Percentiles rank a stretch among this genome's conserved stretches.
Evolutionary conservation across 768 basidiomycete species (phyloP).

Genomic region (Tulasnella sp.): DNA sequence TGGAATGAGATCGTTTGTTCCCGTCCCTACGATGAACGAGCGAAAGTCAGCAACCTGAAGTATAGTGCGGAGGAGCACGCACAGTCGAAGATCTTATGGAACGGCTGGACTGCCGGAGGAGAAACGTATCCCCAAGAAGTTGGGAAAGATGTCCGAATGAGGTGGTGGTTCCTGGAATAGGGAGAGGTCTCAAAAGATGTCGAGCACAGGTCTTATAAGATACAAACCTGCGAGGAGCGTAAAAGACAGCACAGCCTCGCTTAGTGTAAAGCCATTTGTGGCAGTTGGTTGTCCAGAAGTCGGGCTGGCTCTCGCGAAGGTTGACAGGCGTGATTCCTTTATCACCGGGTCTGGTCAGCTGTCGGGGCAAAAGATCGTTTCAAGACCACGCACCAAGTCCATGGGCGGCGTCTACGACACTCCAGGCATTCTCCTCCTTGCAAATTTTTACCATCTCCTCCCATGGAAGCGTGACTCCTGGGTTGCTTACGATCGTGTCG

Average conservation of each 20-base stretch:
- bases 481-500: conserved; percentile 66
- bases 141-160: conserved; percentile 63
- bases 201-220: background rate
- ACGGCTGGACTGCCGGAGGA: conserved; percentile 45
- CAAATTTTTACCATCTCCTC: conserved; percentile 67
- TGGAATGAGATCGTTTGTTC: conserved; percentile 61
- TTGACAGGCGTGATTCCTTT: conserved; percentile 61
- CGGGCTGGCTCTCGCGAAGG: conserved; percentile 58
- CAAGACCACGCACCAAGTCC: conserved; percentile 52
- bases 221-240: conserved; percentile 65
- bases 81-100: conserved; percentile 36
- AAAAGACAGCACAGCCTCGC: conserved; percentile 68
- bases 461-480: conserved; percentile 72
- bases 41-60: conserved; percentile 12
- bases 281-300: conserved; percentile 85
- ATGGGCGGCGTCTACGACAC: conserved; percentile 80
- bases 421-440: conserved; percentile 62
- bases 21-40: conserved; percentile 55
- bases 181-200: background rate
- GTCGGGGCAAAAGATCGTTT: background rate
- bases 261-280: conserved; percentile 85
- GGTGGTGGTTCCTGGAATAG: conserved; percentile 59
- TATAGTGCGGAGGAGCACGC: background rate
- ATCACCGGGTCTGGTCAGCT: background rate
- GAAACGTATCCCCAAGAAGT: conserved; percentile 59